These are phyloP conservation scores for Schoenoplectus tabernaemontani DNA, from an alignment of 202 grass and related monocot genomes.

Conservation along the genomic window DNA sequence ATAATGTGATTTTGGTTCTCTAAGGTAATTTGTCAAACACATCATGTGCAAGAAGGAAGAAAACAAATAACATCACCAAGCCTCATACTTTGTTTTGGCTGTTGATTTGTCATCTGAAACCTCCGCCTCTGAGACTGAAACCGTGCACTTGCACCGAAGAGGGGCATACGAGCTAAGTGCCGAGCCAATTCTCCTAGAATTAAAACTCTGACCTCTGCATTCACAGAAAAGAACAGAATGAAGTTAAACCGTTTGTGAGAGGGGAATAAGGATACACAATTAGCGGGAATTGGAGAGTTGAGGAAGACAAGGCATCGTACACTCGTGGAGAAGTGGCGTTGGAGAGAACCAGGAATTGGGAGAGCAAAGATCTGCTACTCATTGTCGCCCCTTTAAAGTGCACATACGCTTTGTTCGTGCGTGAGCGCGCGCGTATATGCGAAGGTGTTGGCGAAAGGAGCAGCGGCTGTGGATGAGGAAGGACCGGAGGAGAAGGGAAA, in stretches of 20 bases:
- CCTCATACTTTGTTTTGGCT: slow-evolving; percentile 15
- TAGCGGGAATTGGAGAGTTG: neutral
- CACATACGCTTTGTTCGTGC: neutral
- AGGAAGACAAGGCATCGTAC: neutral
- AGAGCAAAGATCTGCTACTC: slow-evolving; percentile 20
- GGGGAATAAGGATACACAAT: neutral
- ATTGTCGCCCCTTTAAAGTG: neutral
- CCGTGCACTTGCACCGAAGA: slow-evolving; percentile 6
- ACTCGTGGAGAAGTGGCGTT: slow-evolving; percentile 1
- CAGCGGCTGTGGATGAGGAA: slow-evolving; percentile 17
- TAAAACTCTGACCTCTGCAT: neutral
- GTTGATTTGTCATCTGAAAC: neutral
- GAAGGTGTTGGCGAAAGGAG: neutral
- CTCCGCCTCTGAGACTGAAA: slow-evolving; percentile 13
- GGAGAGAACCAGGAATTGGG: slow-evolving; percentile 17
- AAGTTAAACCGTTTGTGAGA: neutral
- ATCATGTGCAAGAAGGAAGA: neutral
- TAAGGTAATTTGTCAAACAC: slow-evolving; percentile 13
- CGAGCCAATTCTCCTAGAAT: slow-evolving; percentile 15
- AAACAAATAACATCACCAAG: neutral
- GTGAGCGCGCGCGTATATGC: neutral
- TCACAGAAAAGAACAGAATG: neutral
- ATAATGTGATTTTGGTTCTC: neutral
- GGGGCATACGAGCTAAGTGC: neutral
- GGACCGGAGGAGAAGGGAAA: neutral